Evolutionary conservation across 2,329 filamentous ascomycete genomes (phyloP), one percentile per base, ranked within the genome.

Genomic region (Penicillium glabrum): DNA sequence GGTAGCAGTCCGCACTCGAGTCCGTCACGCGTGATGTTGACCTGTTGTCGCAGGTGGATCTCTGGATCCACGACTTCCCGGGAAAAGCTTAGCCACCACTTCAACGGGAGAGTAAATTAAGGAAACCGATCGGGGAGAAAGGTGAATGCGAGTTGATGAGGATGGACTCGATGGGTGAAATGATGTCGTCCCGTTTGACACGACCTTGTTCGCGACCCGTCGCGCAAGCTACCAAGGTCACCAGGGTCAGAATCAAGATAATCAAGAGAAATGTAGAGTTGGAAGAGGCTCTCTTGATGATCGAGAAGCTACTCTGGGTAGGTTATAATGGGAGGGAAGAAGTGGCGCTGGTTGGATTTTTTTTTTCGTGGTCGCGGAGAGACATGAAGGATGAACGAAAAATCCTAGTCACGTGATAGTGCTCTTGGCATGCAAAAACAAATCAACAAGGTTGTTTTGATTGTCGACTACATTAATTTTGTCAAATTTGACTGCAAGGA

Each of bases 161-260:
- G 49, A 21, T 21, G 29, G 24, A 54, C 45, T 58, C 14, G 52
- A 58, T 54, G 29, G 33, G 16, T 49, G 44, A 41, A 46, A 46
- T 51, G 16, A 46, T 41, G 51, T 24, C 52, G 31, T 54, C 49
- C 53, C 47, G 55, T 58, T 59, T 61, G 59, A 63, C 61, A 65
- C 61, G 60, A 55, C 56, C 24, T 53, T 44, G 52, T 51, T 59
- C 61, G 62, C 59, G 63, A 65, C 47, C 53, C 44, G 62, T 60
- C 59, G 63, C 61, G 62, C 57, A 39, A 50, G 35, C 35, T 52
- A 58, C 51, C 16, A 53, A 27, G 29, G n/a, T 48, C 31, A 54
- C 51, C 46, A 47, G 41, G 35, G 44, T 48, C 46, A 51, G 41
- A 24, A 23, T 26, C 21, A 33, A 59, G 46, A n/a, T 14, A 4